phyloP scores from a whole-genome alignment of 2,329 filamentous ascomycete genomes.

The Phialophora verrucosa region DNA sequence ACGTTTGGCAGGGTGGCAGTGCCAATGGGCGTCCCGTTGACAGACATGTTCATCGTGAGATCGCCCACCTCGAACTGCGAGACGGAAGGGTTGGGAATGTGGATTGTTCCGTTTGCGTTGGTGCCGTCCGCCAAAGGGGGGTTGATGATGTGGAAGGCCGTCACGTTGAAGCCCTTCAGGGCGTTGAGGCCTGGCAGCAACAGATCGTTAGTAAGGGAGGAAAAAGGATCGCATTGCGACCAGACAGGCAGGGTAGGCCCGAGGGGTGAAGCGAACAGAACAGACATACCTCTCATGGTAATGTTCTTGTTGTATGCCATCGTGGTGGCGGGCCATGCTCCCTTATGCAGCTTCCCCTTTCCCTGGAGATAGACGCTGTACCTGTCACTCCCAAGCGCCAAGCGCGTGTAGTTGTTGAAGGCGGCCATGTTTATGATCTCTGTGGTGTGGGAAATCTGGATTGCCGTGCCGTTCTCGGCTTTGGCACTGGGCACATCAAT shows the following conservation, averaged over 20 bases:
- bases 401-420: conserved; percentile 58
- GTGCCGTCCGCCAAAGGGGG: conserved; percentile 50
- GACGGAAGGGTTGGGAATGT: conserved; percentile 65
- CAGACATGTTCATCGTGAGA: conserved; percentile 60
- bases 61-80: conserved; percentile 64
- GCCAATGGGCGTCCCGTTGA: conserved; percentile 57
- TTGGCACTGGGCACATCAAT: conserved; percentile 48
- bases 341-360: conserved; percentile 58
- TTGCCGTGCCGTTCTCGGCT: conserved; percentile 49
- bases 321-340: conserved; percentile 55
- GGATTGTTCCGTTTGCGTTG: conserved; percentile 61
- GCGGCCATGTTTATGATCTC: conserved; percentile 51
- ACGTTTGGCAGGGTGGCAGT: conserved; percentile 58
- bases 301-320: conserved; percentile 63
- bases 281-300: conserved; percentile 60
- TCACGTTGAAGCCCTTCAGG: conserved; percentile 59
- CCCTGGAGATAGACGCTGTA: conserved; percentile 59
- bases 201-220: too few relatives aligned
- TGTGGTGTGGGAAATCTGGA: conserved; percentile 52
- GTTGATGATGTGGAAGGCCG: conserved; percentile 54
- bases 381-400: conserved; percentile 56
- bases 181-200: conserved; percentile 60
- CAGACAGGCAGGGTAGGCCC: conserved; percentile 2
- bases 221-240: not conserved
- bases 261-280: conserved; percentile 1